Percentiles rank a stretch among this genome's conserved stretches.
These are phyloP conservation scores for Xanthoconium stramineum DNA, from an alignment of 768 basidiomycete genomes.

Conservation along the genomic window DNA sequence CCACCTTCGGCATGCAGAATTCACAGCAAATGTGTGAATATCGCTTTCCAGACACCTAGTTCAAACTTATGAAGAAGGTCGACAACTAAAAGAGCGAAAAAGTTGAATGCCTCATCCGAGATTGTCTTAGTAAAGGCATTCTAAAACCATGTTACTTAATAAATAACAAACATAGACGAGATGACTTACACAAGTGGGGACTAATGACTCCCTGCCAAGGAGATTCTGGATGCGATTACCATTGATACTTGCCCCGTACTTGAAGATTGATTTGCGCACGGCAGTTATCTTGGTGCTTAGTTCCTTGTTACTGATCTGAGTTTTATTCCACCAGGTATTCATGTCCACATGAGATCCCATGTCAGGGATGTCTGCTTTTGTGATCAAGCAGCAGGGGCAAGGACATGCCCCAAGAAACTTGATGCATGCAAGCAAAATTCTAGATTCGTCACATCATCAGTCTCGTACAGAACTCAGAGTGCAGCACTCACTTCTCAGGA, in stretches of 20 bases:
- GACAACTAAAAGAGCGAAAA: not conserved
- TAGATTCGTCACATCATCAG: not conserved
- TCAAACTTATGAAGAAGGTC: conserved; percentile 22
- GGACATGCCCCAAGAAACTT: not conserved
- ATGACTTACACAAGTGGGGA: not conserved
- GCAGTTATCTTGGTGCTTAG: not conserved
- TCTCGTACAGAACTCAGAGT: not conserved
- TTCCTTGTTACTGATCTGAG: not conserved
- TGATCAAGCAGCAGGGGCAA: not conserved
- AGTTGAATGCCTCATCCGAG: too few species aligned
- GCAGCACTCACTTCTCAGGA: not conserved
- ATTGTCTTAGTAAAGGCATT: not conserved
- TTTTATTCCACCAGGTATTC: not conserved
- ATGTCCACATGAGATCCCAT: not conserved
- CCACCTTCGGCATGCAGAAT: not conserved
- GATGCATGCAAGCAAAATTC: not conserved
- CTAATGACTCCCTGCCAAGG: conserved; percentile 4
- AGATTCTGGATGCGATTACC: not conserved
- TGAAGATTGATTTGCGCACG: conserved; percentile 7
- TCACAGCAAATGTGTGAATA: conserved; percentile 17
- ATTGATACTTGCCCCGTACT: not conserved
- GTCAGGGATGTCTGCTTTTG: not conserved
- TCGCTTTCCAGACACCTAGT: conserved; percentile 23
- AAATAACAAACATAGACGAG: not conserved
- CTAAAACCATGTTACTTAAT: not conserved